Percentiles rank a stretch among this genome's conserved stretches.
Conservation (phyloP, 164 flowering plant genomes). For the Stephania yunnanensis region DNA sequence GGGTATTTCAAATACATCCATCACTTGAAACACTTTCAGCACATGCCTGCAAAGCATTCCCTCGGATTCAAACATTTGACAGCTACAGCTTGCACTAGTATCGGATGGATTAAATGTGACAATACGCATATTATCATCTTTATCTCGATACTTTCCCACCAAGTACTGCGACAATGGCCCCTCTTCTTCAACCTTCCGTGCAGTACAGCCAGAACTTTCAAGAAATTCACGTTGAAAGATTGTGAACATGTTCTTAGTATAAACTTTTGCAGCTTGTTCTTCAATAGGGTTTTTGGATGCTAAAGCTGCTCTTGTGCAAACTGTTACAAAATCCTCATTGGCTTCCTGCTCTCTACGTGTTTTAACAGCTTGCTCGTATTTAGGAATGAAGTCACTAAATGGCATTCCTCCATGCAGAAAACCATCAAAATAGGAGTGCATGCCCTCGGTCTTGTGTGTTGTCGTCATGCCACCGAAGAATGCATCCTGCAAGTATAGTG, state of each 20-base stretch:
- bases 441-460: constrained; percentile 22
- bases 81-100: constrained; percentile 20
- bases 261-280: constrained; percentile 22
- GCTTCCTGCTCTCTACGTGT: constrained; percentile 14
- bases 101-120: constrained; percentile 11
- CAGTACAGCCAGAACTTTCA: constrained; percentile 16
- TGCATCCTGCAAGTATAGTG: constrained; percentile 24
- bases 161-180: constrained; percentile 12
- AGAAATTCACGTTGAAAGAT: constrained; percentile 15
- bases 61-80: constrained; percentile 24
- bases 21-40: constrained; percentile 22
- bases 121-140: constrained; percentile 13
- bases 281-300: constrained; percentile 18
- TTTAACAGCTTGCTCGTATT: constrained; percentile 24
- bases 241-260: constrained; percentile 16
- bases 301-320: constrained; percentile 13
- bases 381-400: constrained; percentile 26
- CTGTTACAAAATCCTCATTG: constrained; percentile 18
- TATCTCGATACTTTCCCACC: constrained; percentile 18
- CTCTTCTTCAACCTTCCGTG: constrained; percentile 10
- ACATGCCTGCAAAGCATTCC: constrained; percentile 23
- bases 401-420: constrained; percentile 27
- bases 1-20: constrained; percentile 19
- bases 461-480: constrained; percentile 35
- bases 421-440: constrained; percentile 31